Evolutionary conservation across 345 rosid species (phyloP).

Genomic region (Rhodamnia argentea): DNA sequence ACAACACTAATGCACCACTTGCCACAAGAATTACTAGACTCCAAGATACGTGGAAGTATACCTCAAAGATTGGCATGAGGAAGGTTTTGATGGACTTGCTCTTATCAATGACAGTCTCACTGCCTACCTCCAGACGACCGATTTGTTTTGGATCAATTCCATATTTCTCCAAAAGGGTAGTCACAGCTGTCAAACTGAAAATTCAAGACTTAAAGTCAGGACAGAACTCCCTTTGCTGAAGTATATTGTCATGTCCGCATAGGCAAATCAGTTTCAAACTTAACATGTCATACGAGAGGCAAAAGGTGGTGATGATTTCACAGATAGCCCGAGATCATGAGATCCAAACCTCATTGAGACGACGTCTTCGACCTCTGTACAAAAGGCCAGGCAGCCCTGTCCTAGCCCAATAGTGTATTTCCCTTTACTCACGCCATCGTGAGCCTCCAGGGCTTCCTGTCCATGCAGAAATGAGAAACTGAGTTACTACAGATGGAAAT

Average conservation of each 20-base stretch:
- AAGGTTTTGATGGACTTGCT: slow-evolving; percentile 98
- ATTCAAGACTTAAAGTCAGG: neutral
- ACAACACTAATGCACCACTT: neutral
- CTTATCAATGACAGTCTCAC: slow-evolving; percentile 97
- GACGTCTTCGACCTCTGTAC: slow-evolving; percentile 97
- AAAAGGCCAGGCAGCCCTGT: slow-evolving; percentile 92
- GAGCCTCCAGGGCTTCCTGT: slow-evolving; percentile 83
- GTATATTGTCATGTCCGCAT: neutral
- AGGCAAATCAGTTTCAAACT: neutral
- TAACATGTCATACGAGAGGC: neutral
- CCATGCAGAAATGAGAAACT: neutral
- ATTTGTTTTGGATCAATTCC: slow-evolving; percentile 84
- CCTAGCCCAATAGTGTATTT: slow-evolving; percentile 98
- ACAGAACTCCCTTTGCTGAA: neutral
- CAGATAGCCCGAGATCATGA: neutral
- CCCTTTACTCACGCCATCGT: slow-evolving; percentile 96
- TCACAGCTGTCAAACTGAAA: slow-evolving; percentile 72
- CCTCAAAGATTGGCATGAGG: slow-evolving; percentile 99
- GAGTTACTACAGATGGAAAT: neutral
- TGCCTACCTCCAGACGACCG: slow-evolving; percentile 94
- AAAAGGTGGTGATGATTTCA: neutral
- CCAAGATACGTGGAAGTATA: slow-evolving; percentile 5
- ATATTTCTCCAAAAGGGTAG: slow-evolving; percentile 83
- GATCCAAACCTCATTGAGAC: slow-evolving; percentile 79
- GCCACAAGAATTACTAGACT: neutral